Conservation (phyloP, 2,329 filamentous ascomycete genomes). For the Talaromyces sp. region DNA sequence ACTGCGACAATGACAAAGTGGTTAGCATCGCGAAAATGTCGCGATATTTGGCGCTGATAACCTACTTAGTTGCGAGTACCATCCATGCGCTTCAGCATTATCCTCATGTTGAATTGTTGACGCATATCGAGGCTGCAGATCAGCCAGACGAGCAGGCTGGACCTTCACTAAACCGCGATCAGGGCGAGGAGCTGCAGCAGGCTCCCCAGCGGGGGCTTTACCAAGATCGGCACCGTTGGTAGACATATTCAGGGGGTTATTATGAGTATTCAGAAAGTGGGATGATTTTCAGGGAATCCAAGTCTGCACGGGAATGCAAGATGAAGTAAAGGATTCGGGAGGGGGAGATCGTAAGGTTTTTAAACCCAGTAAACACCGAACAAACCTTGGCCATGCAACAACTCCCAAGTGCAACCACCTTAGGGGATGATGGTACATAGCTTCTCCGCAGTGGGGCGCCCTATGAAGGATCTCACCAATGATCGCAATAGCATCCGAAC, state of each 20-base stretch:
- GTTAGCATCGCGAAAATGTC: constrained; percentile 21
- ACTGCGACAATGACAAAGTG: constrained; percentile 50
- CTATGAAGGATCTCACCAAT: background rate
- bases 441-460: constrained; percentile 21
- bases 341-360: constrained; percentile 7
- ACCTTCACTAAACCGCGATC: constrained; percentile 65
- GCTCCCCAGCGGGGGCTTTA: constrained; percentile 35
- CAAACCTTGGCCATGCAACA: constrained; percentile 3
- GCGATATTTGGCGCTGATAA: background rate
- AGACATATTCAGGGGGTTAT: constrained; percentile 28
- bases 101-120: constrained; percentile 61
- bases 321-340: background rate
- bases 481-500: background rate
- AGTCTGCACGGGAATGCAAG: background rate
- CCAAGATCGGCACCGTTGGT: constrained; percentile 32
- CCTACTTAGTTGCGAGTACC: constrained; percentile 87
- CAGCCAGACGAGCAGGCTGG: constrained; percentile 77
- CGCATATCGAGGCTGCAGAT: constrained; percentile 83
- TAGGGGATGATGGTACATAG: constrained; percentile 3
- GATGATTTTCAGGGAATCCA: background rate
- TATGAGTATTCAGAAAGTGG: background rate
- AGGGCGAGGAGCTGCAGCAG: constrained; percentile 47
- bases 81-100: constrained; percentile 73
- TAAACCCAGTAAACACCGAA: background rate
- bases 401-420: constrained; percentile 2